Percentiles rank a stretch among this genome's conserved stretches.
Conservation (phyloP, 108 stramenopile species). For the Fistulifera solaris region DNA sequence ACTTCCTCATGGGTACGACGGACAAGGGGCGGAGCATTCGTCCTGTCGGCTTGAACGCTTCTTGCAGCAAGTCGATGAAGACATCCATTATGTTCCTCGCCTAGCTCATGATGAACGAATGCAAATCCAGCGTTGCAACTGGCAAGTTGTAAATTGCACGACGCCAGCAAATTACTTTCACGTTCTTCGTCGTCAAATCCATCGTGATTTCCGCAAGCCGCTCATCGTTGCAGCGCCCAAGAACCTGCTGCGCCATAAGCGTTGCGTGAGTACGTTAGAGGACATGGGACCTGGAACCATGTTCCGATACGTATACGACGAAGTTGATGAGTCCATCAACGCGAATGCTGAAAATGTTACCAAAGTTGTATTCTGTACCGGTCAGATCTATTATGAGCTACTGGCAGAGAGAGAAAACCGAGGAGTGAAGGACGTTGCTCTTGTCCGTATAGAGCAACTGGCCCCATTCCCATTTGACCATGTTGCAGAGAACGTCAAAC, state of each 20-base stretch:
- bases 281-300: constrained; percentile 89
- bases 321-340: constrained; percentile 58
- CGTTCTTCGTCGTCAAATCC: constrained; percentile 95
- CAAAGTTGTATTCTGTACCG: constrained; percentile 91
- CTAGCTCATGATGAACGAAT: constrained; percentile 82
- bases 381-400: constrained; percentile 98
- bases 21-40: constrained; percentile 98
- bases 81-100: constrained; percentile 88
- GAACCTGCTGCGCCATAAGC: constrained; percentile 88
- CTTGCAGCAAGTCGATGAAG: constrained; percentile 93
- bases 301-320: constrained; percentile 81
- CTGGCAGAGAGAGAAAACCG: constrained; percentile 78
- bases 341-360: constrained; percentile 77
- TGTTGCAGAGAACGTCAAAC: constrained; percentile 63
- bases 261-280: constrained; percentile 76
- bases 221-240: constrained; percentile 95
- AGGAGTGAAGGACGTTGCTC: constrained; percentile 80
- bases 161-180: constrained; percentile 99
- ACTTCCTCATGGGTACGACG: constrained; percentile 98
- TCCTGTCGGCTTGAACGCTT: constrained; percentile 96
- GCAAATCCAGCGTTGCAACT: constrained; percentile 94
- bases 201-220: constrained; percentile 99
- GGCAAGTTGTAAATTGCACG: constrained; percentile 97
- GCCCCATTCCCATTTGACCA: constrained; percentile 97
- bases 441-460: constrained; percentile 95